Evolutionary conservation across 2,329 filamentous ascomycete species (phyloP), one percentile per base, ranked within the genome.

Genomic region (Ilyonectria robusta): DNA sequence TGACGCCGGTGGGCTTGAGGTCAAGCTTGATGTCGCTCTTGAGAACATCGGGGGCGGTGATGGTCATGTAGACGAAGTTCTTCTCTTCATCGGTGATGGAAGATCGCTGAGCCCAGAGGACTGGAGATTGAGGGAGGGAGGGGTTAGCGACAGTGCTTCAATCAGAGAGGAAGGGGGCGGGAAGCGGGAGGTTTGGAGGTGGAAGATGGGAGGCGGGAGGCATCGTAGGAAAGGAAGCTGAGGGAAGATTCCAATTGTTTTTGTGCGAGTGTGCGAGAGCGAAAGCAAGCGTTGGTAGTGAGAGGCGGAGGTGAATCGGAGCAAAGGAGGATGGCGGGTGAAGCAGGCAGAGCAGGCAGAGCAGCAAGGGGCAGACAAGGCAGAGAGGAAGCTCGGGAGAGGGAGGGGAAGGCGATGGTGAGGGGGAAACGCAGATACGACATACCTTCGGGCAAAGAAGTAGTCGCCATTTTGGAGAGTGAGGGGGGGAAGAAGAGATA

Each of bases 51-150:
- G 95, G 89, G 57, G 95, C 94, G 77, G 90, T 89, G 84, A 99
- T 94, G 80, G 94, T 97, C 74, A 99, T 89, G 87, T 94, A 97
- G 87, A 99, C 86, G 85, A 94, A 93, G 89, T 99, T 99, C 87
- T 95, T 97, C 81, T 91, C 88, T 63, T 93, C 81, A 62, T 98
- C 95, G 74, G 86, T 86, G 76, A 83, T 86, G 79, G 92, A 96
- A 53, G 95, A 98, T 87, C 96, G 95, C 87, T 99, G 96, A 73
- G 96, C 95, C 96, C 96, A 99, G 83, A 94, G 93, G 77, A 99
- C 96, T 98, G 78, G 66, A 60, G 48, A 51, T 51, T 44, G 59
- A 21, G 50, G 55, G 44, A 29, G 54, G 40, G 21, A 47, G 17
- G 19, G 17, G 62, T 73, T 58, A 73, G 72, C 31, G 15, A n/a